Conservation (phyloP, 257 asterid species). For the Solanum medicagineum region DNA sequence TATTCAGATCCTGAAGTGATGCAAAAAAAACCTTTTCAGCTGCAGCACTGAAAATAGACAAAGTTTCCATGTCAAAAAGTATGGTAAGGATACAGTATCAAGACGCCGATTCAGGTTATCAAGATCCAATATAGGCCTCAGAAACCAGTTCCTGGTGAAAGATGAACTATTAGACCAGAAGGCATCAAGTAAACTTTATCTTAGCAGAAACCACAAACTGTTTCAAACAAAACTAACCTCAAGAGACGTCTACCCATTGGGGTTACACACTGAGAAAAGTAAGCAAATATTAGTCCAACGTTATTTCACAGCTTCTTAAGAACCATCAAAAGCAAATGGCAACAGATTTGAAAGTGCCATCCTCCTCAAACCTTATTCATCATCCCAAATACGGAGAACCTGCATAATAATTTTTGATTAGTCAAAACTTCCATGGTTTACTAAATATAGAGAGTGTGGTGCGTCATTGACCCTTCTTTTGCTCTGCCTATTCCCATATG, state of each 20-base stretch:
- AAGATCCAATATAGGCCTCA: constrained; percentile 89
- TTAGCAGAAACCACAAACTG: background rate
- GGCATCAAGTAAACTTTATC: constrained; percentile 9
- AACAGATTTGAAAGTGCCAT: constrained; percentile 5
- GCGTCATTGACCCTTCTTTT: constrained; percentile 77
- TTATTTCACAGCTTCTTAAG: constrained; percentile 1
- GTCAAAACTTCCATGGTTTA: constrained; percentile 7
- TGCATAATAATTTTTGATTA: constrained; percentile 27
- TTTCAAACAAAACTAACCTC: constrained; percentile 37
- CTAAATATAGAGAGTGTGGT: background rate
- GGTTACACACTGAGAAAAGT: constrained; percentile 78
- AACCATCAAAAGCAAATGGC: constrained; percentile 5
- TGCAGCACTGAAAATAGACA: background rate
- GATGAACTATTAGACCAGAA: constrained; percentile 12
- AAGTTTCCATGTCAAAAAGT: background rate
- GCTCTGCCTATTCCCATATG: constrained; percentile 99
- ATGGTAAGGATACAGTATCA: constrained; percentile 72
- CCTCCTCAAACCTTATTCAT: constrained; percentile 75
- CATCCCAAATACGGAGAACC: constrained; percentile 96
- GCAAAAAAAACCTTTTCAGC: background rate
- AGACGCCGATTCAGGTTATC: constrained; percentile 76
- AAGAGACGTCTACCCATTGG: constrained; percentile 92
- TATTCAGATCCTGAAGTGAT: background rate
- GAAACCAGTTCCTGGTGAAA: constrained; percentile 80
- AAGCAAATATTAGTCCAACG: constrained; percentile 12